Percentiles rank a stretch among this genome's conserved stretches.
Conservation (phyloP, 345 rosid genomes). For the Schrenkiella parvula region DNA sequence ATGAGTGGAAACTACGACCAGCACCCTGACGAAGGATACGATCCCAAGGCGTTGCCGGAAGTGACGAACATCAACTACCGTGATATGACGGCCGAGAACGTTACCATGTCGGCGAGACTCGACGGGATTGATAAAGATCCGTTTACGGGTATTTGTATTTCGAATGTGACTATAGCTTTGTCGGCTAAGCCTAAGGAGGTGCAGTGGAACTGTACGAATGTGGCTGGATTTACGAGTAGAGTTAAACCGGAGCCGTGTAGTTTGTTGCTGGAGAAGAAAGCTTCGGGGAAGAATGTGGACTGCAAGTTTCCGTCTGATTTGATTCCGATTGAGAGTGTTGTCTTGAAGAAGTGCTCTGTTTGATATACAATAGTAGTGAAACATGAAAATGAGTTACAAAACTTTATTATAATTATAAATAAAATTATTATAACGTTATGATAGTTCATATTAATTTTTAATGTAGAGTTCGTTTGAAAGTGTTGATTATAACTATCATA, state of each 20-base stretch:
- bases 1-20: conserved; percentile 52
- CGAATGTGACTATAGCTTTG: conserved; percentile 49
- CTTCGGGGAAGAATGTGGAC: conserved; percentile 29
- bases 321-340: conserved; percentile 60
- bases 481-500: neutral
- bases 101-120: conserved; percentile 45
- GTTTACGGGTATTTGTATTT: conserved; percentile 63
- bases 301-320: conserved; percentile 56
- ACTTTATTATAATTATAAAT: neutral
- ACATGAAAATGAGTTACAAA: neutral
- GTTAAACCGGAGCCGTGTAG: conserved; percentile 58
- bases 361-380: neutral
- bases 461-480: neutral
- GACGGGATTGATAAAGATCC: conserved; percentile 47
- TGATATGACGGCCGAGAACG: conserved; percentile 56
- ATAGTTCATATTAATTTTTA: neutral
- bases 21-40: conserved; percentile 61
- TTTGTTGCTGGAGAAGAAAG: conserved; percentile 42
- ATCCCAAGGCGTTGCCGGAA: conserved; percentile 57
- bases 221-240: conserved; percentile 51
- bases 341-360: conserved; percentile 41
- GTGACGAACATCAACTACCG: conserved; percentile 49
- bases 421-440: neutral
- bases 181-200: conserved; percentile 34
- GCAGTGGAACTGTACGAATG: conserved; percentile 68